phyloP scores from a whole-genome alignment of 305 asterid species.

The Fraxinus paxiana region DNA sequence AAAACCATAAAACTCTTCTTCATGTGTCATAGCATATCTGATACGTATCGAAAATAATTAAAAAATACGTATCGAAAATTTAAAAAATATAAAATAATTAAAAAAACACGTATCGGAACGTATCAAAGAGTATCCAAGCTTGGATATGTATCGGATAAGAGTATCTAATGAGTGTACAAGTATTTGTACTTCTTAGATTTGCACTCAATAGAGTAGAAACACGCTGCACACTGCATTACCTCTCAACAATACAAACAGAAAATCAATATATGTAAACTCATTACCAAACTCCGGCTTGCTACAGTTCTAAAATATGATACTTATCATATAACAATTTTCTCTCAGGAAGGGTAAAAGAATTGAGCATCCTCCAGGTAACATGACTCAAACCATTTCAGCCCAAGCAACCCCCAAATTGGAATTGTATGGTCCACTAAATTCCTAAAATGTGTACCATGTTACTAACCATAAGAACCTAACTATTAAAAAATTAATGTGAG shows the following conservation, averaged over 20 bases:
- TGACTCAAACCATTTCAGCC: neutral
- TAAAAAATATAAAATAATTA: no score
- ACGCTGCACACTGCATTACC: neutral
- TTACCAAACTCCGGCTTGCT: neutral
- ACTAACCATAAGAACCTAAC: neutral
- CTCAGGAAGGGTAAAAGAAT: neutral
- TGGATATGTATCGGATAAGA: neutral
- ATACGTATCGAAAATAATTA: neutral
- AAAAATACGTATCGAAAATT: no score
- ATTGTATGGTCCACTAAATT: neutral
- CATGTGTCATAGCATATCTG: neutral
- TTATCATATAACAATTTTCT: neutral
- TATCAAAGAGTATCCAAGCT: neutral
- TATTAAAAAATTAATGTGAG: neutral
- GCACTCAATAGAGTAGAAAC: neutral
- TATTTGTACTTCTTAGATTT: neutral
- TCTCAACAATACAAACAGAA: neutral
- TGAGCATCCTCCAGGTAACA: neutral
- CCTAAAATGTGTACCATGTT: neutral
- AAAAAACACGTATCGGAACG: neutral
- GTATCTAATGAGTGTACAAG: neutral
- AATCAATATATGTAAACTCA: neutral
- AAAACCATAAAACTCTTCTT: neutral
- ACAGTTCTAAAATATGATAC: neutral
- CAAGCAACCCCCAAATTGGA: neutral